Evolutionary conservation across 768 basidiomycete genomes (phyloP).

Genomic region (Mycena latifolia): DNA sequence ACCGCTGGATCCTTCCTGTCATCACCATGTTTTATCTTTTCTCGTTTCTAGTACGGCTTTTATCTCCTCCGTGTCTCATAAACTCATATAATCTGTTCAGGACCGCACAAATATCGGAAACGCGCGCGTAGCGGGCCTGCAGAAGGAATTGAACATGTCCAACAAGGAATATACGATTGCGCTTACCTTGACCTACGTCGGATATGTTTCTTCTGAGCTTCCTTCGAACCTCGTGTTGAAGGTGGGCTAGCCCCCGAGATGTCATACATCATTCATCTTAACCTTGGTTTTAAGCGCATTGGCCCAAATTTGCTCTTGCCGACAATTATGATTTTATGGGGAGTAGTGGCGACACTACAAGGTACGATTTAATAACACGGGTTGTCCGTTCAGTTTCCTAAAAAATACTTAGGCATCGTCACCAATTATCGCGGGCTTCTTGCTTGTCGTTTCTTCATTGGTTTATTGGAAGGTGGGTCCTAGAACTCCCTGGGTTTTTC

Average conservation of each 20-base stretch:
- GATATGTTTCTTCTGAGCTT: slow-evolving; percentile 55
- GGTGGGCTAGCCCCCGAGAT: neutral
- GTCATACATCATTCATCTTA: neutral
- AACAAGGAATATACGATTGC: slow-evolving; percentile 63
- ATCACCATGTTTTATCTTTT: slow-evolving; percentile 47
- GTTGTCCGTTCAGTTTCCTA: too few species aligned
- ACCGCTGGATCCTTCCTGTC: slow-evolving; percentile 60
- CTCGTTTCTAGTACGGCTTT: neutral
- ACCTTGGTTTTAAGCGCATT: neutral
- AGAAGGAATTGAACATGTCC: slow-evolving; percentile 63
- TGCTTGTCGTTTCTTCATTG: neutral
- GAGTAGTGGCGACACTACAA: neutral
- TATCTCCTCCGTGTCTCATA: neutral
- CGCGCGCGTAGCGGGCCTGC: slow-evolving; percentile 69
- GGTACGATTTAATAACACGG: neutral
- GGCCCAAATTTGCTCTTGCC: neutral
- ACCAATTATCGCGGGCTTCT: neutral
- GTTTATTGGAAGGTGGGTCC: neutral
- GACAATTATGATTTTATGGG: neutral
- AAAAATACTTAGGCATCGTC: neutral
- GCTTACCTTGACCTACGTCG: slow-evolving; percentile 60
- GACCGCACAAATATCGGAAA: slow-evolving; percentile 51
- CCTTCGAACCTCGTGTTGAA: too few species aligned
- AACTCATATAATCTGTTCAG: neutral
- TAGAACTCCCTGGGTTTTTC: neutral